Base-by-base conservation (phyloP, 1,139 yeast species). In the Suhomyces anneliseae region DNA sequence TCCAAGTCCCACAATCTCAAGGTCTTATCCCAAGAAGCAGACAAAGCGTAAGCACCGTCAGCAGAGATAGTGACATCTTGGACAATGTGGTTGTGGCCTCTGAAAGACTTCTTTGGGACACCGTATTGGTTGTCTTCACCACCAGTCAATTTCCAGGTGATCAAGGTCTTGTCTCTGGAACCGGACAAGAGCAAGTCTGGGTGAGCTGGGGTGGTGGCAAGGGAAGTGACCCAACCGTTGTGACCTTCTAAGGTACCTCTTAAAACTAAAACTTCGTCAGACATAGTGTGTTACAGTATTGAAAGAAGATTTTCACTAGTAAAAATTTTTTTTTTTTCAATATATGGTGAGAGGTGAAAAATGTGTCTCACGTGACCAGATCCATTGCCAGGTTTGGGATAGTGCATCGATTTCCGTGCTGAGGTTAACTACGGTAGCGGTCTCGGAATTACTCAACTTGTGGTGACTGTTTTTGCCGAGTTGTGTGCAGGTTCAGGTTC, bases 1-100 rank as follows among this genome's bases (percentile, higher is more conserved):
- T 85, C 86, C 69, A 93, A 83, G 76, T 90, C 93, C 99, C 99
- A 93, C 72, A 93, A 87, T 85, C 98, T 95, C 76, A 95, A 83
- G 71, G 99, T 92, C 82, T 87, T 90, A 76, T 93, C 99, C 99
- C 99, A 93, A 68, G 99, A 95, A 69, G 96, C 97, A 60, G 99
- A 93, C 74, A 93, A 82, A 70, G 97, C 99, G 82, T 85, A 93
- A 71, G 88, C 86, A 77, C 99, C 99, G 74, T 95, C 99, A 72
- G 95, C 93, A 59, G 99, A 90, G 79, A 93, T 88, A 72, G 95
- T 89, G 74, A 92, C 95, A 74, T 93, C 99, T 81, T 90, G 93
- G 63, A 93, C 96, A 71, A 93, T 93, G 92, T 93, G 99, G 65
- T 96, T 87, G 90, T 93, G 99, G 71, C 99, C 99, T 72, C 82